Evolutionary conservation across 2,329 filamentous ascomycete genomes (phyloP).

Genomic region (Metarhizium sp.): DNA sequence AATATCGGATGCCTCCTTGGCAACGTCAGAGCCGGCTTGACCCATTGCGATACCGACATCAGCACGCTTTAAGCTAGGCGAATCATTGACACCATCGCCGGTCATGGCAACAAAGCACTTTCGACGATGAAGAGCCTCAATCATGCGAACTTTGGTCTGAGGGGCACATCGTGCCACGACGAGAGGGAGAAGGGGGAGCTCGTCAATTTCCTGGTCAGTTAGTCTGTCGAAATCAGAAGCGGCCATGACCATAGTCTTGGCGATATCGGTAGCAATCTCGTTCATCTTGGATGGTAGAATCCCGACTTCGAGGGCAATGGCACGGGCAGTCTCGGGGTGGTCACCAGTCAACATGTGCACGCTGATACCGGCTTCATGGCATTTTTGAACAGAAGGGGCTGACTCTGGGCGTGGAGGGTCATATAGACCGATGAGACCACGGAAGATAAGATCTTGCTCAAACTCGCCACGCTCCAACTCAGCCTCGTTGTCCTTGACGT

Average conservation of each 20-base stretch:
- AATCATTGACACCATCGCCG: slow-evolving; percentile 63
- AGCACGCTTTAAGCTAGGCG: slow-evolving; percentile 55
- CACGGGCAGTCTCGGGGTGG: slow-evolving; percentile 54
- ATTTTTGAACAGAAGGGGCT: slow-evolving; percentile 45
- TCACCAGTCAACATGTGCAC: slow-evolving; percentile 66
- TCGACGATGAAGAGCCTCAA: slow-evolving; percentile 60
- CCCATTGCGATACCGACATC: slow-evolving; percentile 69
- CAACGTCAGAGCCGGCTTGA: slow-evolving; percentile 58
- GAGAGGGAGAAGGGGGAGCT: slow-evolving; percentile 51
- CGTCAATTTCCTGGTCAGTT: slow-evolving; percentile 53
- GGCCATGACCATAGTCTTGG: slow-evolving; percentile 55
- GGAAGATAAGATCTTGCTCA: slow-evolving; percentile 45
- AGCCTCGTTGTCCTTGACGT: slow-evolving; percentile 24
- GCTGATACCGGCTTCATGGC: slow-evolving; percentile 51
- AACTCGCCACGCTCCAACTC: slow-evolving; percentile 43
- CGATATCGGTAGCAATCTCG: slow-evolving; percentile 32
- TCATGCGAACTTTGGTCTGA: slow-evolving; percentile 66
- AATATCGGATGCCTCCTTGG: slow-evolving; percentile 59
- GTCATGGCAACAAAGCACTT: slow-evolving; percentile 61
- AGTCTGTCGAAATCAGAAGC: slow-evolving; percentile 60
- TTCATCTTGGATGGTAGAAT: slow-evolving; percentile 46
- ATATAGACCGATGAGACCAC: slow-evolving; percentile 63
- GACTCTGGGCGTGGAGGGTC: slow-evolving; percentile 63
- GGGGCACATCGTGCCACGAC: slow-evolving; percentile 64
- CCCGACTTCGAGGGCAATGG: slow-evolving; percentile 54